Evolutionary conservation across 2,329 filamentous ascomycete genomes (phyloP), one percentile per base, ranked within the genome.

Genomic region (Botrytis paeoniae): DNA sequence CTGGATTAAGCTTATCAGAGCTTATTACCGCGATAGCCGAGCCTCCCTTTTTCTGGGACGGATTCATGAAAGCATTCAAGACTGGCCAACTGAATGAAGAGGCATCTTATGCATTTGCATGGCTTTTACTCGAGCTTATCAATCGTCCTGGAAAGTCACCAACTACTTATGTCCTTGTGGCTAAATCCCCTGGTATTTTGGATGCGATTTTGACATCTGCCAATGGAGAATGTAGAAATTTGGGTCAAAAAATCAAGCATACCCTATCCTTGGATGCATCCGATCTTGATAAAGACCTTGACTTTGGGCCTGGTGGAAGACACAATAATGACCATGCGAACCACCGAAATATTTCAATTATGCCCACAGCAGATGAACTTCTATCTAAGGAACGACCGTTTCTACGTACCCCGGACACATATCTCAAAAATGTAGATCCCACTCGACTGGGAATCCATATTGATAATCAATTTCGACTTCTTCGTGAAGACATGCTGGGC

Each of bases 301-400:
- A 75, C 9, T 59, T 62, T 6, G 68, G 61, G 1, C 86, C 91
- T 0, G 92, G 92, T 0, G 91, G 91, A 0, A 86, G 92, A 0
- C 92, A 95, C 75, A 90, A 94, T 80, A 95, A 95, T 71, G 92
- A 94, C 76, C 87, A 87, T 78, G 82, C 78, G 1, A 85, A 93
- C 75, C 90, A 90, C 76, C 85, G 87, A 0, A 74, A 88, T 0
- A 89, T 93, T 48, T 82, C 86, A 3, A 89, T 94, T 22, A 85
- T 88, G 65, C 92, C 92, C 0, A 94, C 91, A 0, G 80, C 85
- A 0, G 88, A 91, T 68, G 92, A 94, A 77, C 84, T 94, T 1
- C 73, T 83, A 0, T 90, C 86, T 0, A 83, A 79, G 0, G 84
- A 86, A 4, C 78, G 80, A 37, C 85, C 88, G 0, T 93, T 89